Evolutionary conservation across 768 basidiomycete genomes (phyloP).

Genomic region (Daedaleopsis nitida): DNA sequence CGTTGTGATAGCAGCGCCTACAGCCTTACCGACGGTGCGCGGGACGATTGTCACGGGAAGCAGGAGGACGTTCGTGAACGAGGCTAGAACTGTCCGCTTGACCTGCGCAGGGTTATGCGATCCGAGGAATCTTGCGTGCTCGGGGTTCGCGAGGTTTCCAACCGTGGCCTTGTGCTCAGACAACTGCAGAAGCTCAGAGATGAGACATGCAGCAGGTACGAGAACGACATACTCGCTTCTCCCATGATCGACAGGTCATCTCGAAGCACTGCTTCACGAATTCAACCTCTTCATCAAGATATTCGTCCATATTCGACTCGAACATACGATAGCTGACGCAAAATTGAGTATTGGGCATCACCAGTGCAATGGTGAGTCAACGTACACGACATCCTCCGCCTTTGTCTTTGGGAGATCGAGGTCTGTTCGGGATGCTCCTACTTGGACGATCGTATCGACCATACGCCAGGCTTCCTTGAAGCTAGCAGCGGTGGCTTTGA

Average conservation of each 20-base stretch:
- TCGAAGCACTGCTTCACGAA: conserved; percentile 75
- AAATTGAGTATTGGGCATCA: not conserved
- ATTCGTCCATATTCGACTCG: conserved; percentile 96
- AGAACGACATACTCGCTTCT: conserved; percentile 55
- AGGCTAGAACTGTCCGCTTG: conserved; percentile 90
- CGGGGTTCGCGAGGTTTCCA: conserved; percentile 4
- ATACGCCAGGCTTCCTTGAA: conserved; percentile 89
- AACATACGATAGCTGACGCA: conserved; percentile 85
- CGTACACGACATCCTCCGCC: conserved; percentile 85
- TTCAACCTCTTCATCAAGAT: conserved; percentile 92
- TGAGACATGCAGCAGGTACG: not conserved
- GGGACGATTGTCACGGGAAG: conserved; percentile 97
- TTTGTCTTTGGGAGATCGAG: conserved; percentile 47
- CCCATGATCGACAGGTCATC: conserved; percentile 78
- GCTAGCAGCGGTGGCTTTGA: conserved; percentile 86
- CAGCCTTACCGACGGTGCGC: conserved; percentile 57
- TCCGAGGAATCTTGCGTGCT: conserved; percentile 66
- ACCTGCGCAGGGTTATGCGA: conserved; percentile 89
- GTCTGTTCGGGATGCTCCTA: conserved; percentile 46
- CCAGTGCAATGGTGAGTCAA: conserved; percentile 16
- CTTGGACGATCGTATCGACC: conserved; percentile 71
- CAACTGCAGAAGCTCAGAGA: conserved; percentile 16
- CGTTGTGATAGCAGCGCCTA: conserved; percentile 67
- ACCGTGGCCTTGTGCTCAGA: conserved; percentile 23
- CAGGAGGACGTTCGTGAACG: conserved; percentile 87